Evolutionary conservation across 1,139 yeast genomes (phyloP).

Genomic region (Nakaseomyces kungkrabaensis): DNA sequence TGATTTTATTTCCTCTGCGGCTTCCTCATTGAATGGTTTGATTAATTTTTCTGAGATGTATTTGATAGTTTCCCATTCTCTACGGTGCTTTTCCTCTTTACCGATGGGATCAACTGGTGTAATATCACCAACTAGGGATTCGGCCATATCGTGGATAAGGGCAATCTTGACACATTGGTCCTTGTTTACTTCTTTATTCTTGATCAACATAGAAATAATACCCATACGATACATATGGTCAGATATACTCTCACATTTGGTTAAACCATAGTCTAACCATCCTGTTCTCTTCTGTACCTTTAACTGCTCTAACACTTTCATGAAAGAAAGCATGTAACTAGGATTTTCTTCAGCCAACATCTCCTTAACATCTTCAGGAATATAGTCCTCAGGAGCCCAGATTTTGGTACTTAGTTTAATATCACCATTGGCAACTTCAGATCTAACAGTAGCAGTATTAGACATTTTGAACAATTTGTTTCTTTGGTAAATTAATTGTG

Average conservation of each 20-base stretch:
- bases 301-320: slow-evolving; percentile 62
- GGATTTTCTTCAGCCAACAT: slow-evolving; percentile 14
- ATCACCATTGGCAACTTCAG: not conserved
- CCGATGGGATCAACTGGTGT: slow-evolving; percentile 72
- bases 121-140: slow-evolving; percentile 86
- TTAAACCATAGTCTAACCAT: slow-evolving; percentile 74
- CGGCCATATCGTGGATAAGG: slow-evolving; percentile 89
- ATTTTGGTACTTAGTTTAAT: slow-evolving; percentile 3
- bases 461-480: not conserved
- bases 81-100: slow-evolving; percentile 65
- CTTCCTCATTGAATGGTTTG: slow-evolving; percentile 49
- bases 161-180: slow-evolving; percentile 74
- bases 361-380: slow-evolving; percentile 19
- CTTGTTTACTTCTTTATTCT: slow-evolving; percentile 39
- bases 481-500: too few relatives aligned
- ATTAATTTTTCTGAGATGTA: slow-evolving; percentile 52
- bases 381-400: slow-evolving; percentile 27
- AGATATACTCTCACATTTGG: slow-evolving; percentile 60
- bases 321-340: slow-evolving; percentile 56
- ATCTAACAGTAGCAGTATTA: not conserved
- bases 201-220: slow-evolving; percentile 65
- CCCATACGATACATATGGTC: slow-evolving; percentile 99
- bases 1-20: slow-evolving; percentile 57
- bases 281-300: slow-evolving; percentile 88
- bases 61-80: slow-evolving; percentile 68